These are phyloP conservation scores for Sesbania bispinosa DNA, from an alignment of 306 rosid genomes.

Conservation along the genomic window DNA sequence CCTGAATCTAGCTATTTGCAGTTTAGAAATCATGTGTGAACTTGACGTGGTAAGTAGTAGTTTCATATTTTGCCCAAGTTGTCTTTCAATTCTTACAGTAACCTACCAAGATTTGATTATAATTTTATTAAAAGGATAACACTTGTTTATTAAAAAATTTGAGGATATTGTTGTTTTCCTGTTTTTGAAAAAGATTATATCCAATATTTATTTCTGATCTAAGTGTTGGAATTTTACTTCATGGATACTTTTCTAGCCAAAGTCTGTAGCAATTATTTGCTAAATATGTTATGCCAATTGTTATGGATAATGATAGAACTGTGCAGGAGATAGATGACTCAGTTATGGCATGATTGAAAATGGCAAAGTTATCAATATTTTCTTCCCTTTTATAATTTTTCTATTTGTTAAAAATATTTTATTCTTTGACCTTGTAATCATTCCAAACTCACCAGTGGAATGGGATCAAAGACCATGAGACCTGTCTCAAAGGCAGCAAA, in stretches of 20 bases:
- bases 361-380: background rate
- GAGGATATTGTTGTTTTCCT: background rate
- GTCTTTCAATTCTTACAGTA: background rate
- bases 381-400: background rate
- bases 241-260: too few species aligned
- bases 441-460: constrained; percentile 48
- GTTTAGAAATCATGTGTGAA: constrained; percentile 52
- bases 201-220: background rate
- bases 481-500: constrained; percentile 40
- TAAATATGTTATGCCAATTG: too few species aligned
- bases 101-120: background rate
- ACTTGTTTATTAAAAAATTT: background rate
- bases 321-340: constrained; percentile 37
- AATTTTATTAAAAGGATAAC: background rate
- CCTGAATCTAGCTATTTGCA: constrained; percentile 73
- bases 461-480: constrained; percentile 52
- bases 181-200: background rate
- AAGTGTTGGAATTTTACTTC: constrained; percentile 1
- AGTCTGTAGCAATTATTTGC: too few species aligned
- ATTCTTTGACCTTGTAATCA: constrained; percentile 23
- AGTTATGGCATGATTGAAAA: constrained; percentile 35
- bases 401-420: background rate
- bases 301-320: constrained; percentile 39
- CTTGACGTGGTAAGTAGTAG: constrained; percentile 57
- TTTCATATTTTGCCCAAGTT: background rate